phyloP scores from a whole-genome alignment of 352 stramenopile species.

The Peronosclerospora sorghi region DNA sequence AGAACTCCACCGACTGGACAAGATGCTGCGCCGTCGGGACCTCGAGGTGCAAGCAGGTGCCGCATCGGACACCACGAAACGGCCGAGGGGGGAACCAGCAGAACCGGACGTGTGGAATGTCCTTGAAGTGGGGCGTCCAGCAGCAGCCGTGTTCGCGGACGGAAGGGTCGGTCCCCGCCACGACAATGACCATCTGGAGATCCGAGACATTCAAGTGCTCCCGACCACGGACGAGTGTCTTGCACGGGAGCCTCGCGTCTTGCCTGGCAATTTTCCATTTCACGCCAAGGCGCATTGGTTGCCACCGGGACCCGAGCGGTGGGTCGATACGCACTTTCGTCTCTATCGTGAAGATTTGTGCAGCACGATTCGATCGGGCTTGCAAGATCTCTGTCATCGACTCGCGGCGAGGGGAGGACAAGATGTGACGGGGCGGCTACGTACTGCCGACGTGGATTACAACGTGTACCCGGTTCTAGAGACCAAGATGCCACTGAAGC shows the following conservation, averaged over 20 bases:
- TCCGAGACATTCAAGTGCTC: constrained; percentile 24
- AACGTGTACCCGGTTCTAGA: constrained; percentile 18
- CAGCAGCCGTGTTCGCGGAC: constrained; percentile 7
- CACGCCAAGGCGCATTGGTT: constrained; percentile 31
- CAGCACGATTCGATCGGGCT: constrained; percentile 18
- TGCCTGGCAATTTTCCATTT: constrained; percentile 30
- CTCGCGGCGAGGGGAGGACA: constrained; percentile 5
- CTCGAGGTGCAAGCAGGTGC: constrained; percentile 5
- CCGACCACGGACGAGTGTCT: constrained; percentile 29
- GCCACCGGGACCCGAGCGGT: constrained; percentile 25
- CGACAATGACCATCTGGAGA: constrained; percentile 27
- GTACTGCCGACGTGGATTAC: constrained; percentile 22
- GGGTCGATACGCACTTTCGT: constrained; percentile 36
- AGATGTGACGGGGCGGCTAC: constrained; percentile 8
- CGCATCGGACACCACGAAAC: constrained; percentile 3
- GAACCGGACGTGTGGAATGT: constrained; percentile 17
- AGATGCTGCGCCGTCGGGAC: constrained; percentile 20
- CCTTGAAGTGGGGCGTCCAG: constrained; percentile 17
- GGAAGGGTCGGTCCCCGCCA: constrained; percentile 24
- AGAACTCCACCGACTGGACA: constrained; percentile 16
- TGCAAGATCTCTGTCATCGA: constrained; percentile 22
- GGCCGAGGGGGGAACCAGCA: not conserved
- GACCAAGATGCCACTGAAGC: constrained; percentile 10
- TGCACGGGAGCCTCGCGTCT: constrained; percentile 10
- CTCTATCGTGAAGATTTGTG: constrained; percentile 35